These are phyloP conservation scores for Ogataea thermomethanolica DNA, from an alignment of 805 yeast species.

Conservation along the genomic window DNA sequence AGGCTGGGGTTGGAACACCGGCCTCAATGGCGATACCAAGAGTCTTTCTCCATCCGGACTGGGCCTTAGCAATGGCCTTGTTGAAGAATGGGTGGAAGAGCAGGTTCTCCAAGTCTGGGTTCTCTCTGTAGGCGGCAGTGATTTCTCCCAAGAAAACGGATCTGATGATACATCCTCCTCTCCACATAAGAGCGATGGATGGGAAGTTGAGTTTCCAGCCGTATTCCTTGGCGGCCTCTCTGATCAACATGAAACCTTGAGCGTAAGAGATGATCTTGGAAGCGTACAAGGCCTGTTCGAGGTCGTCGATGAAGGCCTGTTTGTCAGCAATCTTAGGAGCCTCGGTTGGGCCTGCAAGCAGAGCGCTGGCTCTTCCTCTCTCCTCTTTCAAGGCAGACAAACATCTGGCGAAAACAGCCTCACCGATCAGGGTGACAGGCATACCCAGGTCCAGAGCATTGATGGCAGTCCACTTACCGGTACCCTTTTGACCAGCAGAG, in stretches of 20 bases:
- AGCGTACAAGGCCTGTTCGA: slow-evolving; percentile 97
- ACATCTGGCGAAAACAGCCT: slow-evolving; percentile 97
- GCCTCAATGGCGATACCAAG: slow-evolving; percentile 70
- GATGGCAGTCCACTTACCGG: slow-evolving; percentile 99
- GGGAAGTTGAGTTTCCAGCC: slow-evolving; percentile 97
- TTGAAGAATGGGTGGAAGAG: slow-evolving; percentile 94
- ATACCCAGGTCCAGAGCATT: slow-evolving; percentile 96
- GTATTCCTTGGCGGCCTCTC: slow-evolving; percentile 96
- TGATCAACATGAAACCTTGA: slow-evolving; percentile 98
- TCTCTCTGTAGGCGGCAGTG: slow-evolving; percentile 91
- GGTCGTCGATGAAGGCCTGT: slow-evolving; percentile 80
- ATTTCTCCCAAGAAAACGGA: slow-evolving; percentile 97
- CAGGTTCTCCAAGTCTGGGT: slow-evolving; percentile 92
- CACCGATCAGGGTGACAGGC: slow-evolving; percentile 98
- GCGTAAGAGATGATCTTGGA: slow-evolving; percentile 98
- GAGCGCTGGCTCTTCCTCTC: slow-evolving; percentile 80
- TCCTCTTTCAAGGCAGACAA: slow-evolving; percentile 88
- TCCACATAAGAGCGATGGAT: slow-evolving; percentile 98
- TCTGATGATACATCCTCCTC: slow-evolving; percentile 99
- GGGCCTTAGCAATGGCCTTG: slow-evolving; percentile 88
- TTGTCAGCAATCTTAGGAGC: slow-evolving; percentile 68
- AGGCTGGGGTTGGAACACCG: slow-evolving; percentile 98
- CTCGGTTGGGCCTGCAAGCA: slow-evolving; percentile 74
- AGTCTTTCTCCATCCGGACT: slow-evolving; percentile 91
- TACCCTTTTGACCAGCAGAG: slow-evolving; percentile 98